Evolutionary conservation across 257 asterid species (phyloP), one percentile per base, ranked within the genome.

Genomic region (Nicotiana benthamiana): DNA sequence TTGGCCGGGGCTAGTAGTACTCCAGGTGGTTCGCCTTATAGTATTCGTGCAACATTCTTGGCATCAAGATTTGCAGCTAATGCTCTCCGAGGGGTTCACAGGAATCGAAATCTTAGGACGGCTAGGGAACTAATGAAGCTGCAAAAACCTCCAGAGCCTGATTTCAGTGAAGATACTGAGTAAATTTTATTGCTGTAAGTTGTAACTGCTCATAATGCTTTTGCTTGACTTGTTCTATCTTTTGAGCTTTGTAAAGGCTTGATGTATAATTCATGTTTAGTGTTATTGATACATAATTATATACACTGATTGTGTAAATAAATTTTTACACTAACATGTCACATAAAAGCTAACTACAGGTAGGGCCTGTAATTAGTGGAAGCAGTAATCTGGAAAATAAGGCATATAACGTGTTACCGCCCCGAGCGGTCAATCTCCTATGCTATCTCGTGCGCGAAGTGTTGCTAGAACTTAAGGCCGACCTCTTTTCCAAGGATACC

Each of bases 121-220:
- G 96, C 97, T 0, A 74, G 94, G 86, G 97, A 92, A 65, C 81
- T 94, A 87, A 94, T 94, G 79, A 93, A 93, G 74, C 86, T 92
- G 32, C 98, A 90, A 79, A 94, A 94, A 64, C 97, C 98, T 9
- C 97, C 97, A 6, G 98, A 94, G 81, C 98, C 98, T n/a, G 98
- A 94, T 85, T 94, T 94, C 80, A 90, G 92, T 12, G 97, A 91
- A 5, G 97, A 94, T 84, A 92, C 90, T 12, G 97, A 94, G 79
- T 92, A 76, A 86, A 66, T 46, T 64, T 22, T 59, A 0, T 36
- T 36, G 46, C 10, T 36, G 13, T 61, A 56, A 34, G 77, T 16
- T 7, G 16, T 6, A 17, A 18, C 22, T 17, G 0, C 9, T 17
- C 61, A 54, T 54, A 0, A 34, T 12, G 5, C 4, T 51, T 70